Evolutionary conservation across 495 filamentous ascomycete genomes (phyloP).

Genomic region (Astrothelium subdiscretum): DNA sequence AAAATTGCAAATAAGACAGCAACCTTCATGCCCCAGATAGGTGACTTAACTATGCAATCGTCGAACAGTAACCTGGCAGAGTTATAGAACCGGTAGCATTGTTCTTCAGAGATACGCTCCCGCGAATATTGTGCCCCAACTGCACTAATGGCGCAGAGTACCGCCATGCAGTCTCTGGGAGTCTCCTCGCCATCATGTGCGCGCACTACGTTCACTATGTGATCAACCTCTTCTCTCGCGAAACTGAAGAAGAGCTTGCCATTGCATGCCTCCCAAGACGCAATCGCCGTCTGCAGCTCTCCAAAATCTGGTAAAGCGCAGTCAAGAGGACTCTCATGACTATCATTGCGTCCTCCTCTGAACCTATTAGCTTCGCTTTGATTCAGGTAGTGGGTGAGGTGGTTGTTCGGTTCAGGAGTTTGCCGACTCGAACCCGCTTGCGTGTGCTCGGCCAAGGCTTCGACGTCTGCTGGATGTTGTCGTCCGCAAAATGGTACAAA

Average conservation of each 20-base stretch:
- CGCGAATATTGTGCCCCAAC: not conserved
- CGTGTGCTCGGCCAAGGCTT: no score
- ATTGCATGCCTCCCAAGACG: not conserved
- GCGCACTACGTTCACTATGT: not conserved
- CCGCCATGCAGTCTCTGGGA: not conserved
- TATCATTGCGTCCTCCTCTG: no score
- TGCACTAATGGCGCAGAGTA: not conserved
- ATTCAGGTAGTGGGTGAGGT: no score
- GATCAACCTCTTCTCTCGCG: not conserved
- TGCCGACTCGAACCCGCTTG: no score
- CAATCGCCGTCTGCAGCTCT: not conserved
- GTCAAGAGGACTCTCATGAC: no score
- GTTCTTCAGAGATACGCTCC: not conserved
- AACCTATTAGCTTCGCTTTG: no score
- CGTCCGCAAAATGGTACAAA: no score
- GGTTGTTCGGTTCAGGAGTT: no score
- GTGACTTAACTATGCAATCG: not conserved
- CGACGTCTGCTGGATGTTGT: no score
- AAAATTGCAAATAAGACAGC: not conserved
- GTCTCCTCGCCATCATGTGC: not conserved
- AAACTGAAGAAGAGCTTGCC: not conserved
- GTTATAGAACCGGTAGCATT: not conserved
- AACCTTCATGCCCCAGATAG: not conserved
- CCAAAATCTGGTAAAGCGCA: not conserved
- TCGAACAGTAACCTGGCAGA: not conserved